These are phyloP conservation scores for Trichoderma atrobrunneum DNA, from an alignment of 2,329 filamentous ascomycete species.

Conservation along the genomic window DNA sequence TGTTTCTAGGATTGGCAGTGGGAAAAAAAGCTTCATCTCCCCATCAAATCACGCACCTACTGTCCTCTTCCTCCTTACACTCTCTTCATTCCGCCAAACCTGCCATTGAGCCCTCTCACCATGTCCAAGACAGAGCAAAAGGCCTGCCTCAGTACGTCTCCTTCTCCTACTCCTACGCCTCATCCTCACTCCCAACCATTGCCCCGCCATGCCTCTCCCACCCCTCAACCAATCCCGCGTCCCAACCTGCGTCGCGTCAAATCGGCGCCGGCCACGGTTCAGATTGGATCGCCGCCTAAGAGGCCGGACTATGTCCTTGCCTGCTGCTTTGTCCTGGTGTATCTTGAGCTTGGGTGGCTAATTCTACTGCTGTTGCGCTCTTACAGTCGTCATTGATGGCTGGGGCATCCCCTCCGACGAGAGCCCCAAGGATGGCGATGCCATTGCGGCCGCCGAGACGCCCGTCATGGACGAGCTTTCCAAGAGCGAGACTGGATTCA, in stretches of 20 bases:
- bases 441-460: constrained; percentile 89
- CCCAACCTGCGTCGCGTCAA: constrained; percentile 25
- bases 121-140: constrained; percentile 58
- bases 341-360: constrained; percentile 59
- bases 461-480: constrained; percentile 93
- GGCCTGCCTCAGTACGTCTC: constrained; percentile 60
- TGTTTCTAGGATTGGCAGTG: constrained; percentile 8
- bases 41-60: constrained; percentile 33
- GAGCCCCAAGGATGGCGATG: constrained; percentile 86
- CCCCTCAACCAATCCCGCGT: constrained; percentile 15
- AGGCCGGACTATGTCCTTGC: constrained; percentile 42
- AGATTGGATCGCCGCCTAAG: constrained; percentile 13
- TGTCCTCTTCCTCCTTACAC: constrained; percentile 8
- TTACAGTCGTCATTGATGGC: constrained; percentile 92
- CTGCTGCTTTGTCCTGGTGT: constrained; percentile 52
- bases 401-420: constrained; percentile 85
- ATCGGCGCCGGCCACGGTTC: constrained; percentile 23
- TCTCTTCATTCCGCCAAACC: constrained; percentile 5
- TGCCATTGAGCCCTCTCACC: constrained; percentile 27
- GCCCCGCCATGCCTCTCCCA: constrained; percentile 22
- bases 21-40: constrained; percentile 12
- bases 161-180: constrained; percentile 34
- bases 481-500: constrained; percentile 78
- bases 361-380: constrained; percentile 52
- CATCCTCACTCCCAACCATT: constrained; percentile 30